phyloP scores from a whole-genome alignment of 768 basidiomycete genomes.

The Lactarius hengduanensis region DNA sequence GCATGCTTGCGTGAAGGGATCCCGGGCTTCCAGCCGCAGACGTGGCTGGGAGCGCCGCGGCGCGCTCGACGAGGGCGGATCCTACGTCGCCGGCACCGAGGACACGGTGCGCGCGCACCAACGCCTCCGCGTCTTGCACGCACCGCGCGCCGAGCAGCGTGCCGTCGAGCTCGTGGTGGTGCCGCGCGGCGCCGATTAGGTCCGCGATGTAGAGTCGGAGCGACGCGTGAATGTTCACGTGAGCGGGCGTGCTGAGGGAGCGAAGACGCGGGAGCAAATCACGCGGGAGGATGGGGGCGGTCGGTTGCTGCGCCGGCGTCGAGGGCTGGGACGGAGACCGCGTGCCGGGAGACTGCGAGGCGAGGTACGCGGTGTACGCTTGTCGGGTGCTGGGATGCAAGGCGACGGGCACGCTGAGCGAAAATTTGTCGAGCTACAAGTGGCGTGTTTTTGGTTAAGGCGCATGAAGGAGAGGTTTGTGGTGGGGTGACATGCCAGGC shows the following conservation, averaged over 20 bases:
- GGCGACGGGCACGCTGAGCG: conserved; percentile 66
- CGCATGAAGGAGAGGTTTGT: conserved; percentile 1
- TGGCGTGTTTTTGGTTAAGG: conserved; percentile 1
- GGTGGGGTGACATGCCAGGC: conserved; percentile 49
- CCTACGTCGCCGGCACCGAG: conserved; percentile 62
- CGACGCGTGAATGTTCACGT: conserved; percentile 36
- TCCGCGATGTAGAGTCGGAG: conserved; percentile 69
- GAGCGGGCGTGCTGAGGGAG: conserved; percentile 28
- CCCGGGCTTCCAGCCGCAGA: conserved; percentile 12
- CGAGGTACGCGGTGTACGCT: conserved; percentile 35
- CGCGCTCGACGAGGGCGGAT: conserved; percentile 48
- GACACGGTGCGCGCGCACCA: conserved; percentile 65
- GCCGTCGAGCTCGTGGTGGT: conserved; percentile 67
- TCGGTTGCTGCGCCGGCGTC: conserved; percentile 10
- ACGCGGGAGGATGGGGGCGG: conserved; percentile 31
- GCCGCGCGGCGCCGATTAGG: conserved; percentile 70
- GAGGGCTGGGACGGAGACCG: conserved; percentile 33
- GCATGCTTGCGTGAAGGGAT: conserved; percentile 11
- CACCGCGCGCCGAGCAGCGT: conserved; percentile 62
- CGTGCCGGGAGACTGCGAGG: conserved; percentile 31
- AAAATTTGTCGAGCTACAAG: conserved; percentile 69
- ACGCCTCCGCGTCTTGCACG: conserved; percentile 61
- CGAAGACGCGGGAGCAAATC: conserved; percentile 35
- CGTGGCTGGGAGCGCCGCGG: conserved; percentile 24
- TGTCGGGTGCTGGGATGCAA: conserved; percentile 36